These are phyloP conservation scores for Blastomyces gilchristii DNA, from an alignment of 2,329 filamentous ascomycete species.

Conservation along the genomic window DNA sequence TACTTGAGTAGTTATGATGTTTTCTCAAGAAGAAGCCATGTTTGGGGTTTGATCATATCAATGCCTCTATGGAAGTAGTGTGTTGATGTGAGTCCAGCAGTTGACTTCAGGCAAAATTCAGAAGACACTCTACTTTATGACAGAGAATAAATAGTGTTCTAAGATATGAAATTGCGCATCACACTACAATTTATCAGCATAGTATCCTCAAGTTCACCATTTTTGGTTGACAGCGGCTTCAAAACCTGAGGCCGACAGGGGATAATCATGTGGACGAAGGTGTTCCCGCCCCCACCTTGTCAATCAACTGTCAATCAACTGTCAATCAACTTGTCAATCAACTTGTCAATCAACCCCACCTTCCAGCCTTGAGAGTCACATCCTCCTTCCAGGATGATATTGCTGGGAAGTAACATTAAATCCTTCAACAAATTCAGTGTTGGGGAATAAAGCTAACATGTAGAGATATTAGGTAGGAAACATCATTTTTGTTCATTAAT, in stretches of 20 bases:
- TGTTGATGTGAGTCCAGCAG: no score
- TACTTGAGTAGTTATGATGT: neutral
- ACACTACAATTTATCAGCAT: no score
- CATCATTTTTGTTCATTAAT: neutral
- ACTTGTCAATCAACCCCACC: neutral
- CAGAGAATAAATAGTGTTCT: no score
- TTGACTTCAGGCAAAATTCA: no score
- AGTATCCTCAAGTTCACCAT: no score
- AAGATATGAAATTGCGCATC: no score
- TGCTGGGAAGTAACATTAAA: neutral
- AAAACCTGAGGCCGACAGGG: no score
- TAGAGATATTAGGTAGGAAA: neutral
- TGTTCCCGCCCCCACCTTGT: neutral
- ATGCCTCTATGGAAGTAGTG: no score
- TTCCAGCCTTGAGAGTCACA: neutral
- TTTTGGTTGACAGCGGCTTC: no score
- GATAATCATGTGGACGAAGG: no score
- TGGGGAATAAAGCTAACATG: neutral
- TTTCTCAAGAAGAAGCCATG: neutral
- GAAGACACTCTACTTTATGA: no score
- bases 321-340: no score
- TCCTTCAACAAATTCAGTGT: neutral
- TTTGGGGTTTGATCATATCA: neutral
- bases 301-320: neutral
- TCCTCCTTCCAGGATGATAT: neutral